A percentile compares a stretch with the other conserved stretches of the same genome.
Evolutionary conservation across 169 alveolate species (phyloP).

Genomic region (Plasmodium inui): DNA sequence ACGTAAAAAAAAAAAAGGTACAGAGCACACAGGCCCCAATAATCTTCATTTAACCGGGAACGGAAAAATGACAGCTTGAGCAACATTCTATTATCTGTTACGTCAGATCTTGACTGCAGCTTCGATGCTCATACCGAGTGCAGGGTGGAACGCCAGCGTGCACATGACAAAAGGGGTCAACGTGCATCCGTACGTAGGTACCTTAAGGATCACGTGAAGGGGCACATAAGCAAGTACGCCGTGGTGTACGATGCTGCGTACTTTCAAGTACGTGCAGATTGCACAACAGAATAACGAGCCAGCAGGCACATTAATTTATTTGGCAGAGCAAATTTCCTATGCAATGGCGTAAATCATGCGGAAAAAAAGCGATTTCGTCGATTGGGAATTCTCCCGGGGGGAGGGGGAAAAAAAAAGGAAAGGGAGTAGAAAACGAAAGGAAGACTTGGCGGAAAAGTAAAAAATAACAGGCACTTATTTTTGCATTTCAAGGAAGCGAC

Average conservation of each 20-base stretch:
- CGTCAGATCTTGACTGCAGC: background rate
- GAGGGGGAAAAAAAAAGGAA: background rate
- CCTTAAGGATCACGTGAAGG: background rate
- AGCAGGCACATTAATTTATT: background rate
- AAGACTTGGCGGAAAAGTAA: background rate
- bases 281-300: background rate
- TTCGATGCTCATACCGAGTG: background rate
- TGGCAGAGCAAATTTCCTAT: background rate
- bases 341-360: background rate
- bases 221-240: background rate
- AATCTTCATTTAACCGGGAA: background rate
- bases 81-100: background rate
- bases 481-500: background rate
- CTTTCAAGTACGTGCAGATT: background rate
- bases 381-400: background rate
- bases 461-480: background rate
- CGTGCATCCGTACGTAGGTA: background rate
- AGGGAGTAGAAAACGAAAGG: background rate
- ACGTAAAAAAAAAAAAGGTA: background rate
- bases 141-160: background rate
- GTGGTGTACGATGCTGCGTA: background rate
- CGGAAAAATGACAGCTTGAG: background rate
- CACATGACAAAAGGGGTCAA: background rate
- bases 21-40: background rate
- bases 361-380: background rate